phyloP scores from a whole-genome alignment of 176 grass and related monocot genomes.

The Urochloa ruziziensis region DNA sequence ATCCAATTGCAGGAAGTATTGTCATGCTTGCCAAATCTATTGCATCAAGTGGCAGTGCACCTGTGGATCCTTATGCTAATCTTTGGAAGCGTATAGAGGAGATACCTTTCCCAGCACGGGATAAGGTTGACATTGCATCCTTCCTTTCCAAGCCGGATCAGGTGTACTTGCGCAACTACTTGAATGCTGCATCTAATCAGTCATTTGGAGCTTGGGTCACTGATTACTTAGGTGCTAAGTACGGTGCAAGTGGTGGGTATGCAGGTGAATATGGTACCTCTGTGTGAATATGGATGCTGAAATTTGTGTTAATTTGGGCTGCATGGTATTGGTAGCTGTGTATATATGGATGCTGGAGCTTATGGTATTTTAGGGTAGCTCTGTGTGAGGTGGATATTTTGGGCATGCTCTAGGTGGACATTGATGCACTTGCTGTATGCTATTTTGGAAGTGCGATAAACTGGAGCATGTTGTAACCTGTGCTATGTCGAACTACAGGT shows the following conservation, averaged over 20 bases:
- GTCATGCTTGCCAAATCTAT: background rate
- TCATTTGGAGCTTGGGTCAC: background rate
- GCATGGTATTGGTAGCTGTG: background rate
- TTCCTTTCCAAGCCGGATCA: background rate
- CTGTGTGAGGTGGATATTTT: background rate
- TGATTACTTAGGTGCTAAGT: background rate
- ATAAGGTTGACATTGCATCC: background rate
- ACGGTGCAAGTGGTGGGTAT: background rate
- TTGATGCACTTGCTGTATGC: background rate
- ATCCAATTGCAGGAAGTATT: background rate
- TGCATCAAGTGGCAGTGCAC: no score
- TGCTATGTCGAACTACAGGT: no score
- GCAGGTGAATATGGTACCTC: background rate
- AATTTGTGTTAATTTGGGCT: background rate
- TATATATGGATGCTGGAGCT: background rate
- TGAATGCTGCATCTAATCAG: background rate
- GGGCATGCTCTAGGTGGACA: background rate
- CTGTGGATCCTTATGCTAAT: background rate
- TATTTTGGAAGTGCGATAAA: no score
- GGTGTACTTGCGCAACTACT: background rate
- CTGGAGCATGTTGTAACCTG: no score
- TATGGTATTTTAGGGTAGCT: background rate
- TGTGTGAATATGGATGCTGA: background rate
- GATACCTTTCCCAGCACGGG: background rate
- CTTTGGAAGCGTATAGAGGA: background rate